Conservation (phyloP, 306 rosid genomes). For the Echinosophora koreensis region DNA sequence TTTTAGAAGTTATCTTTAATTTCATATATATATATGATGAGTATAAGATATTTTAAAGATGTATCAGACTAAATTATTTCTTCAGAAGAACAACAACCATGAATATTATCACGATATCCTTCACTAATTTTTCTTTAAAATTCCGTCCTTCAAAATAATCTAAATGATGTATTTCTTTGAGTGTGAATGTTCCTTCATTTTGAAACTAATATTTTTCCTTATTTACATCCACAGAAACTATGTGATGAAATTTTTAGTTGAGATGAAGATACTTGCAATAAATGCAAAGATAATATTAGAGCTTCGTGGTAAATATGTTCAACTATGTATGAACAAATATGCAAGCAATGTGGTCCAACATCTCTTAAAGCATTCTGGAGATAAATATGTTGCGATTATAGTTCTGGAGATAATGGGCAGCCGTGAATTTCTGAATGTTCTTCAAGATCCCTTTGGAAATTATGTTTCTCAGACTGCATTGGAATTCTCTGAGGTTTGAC, state of each 20-base stretch:
- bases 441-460: constrained; percentile 55
- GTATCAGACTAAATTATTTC: neutral
- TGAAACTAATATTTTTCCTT: neutral
- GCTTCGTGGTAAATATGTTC: constrained; percentile 33
- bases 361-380: constrained; percentile 15
- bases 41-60: neutral
- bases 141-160: neutral
- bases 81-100: neutral
- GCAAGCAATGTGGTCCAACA: constrained; percentile 63
- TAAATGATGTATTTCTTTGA: neutral
- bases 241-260: constrained; percentile 51
- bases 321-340: constrained; percentile 51
- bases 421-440: constrained; percentile 33
- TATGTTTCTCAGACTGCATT: constrained; percentile 60
- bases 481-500: constrained; percentile 44
- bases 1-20: neutral
- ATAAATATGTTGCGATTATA: neutral
- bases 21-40: too few relatives aligned
- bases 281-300: neutral
- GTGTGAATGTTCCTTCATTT: neutral
- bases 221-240: constrained; percentile 53
- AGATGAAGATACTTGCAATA: neutral
- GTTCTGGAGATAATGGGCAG: constrained; percentile 43
- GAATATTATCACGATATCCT: neutral
- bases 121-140: neutral